Conservation (phyloP, 768 basidiomycete species). For the Amanita fuliginea region DNA sequence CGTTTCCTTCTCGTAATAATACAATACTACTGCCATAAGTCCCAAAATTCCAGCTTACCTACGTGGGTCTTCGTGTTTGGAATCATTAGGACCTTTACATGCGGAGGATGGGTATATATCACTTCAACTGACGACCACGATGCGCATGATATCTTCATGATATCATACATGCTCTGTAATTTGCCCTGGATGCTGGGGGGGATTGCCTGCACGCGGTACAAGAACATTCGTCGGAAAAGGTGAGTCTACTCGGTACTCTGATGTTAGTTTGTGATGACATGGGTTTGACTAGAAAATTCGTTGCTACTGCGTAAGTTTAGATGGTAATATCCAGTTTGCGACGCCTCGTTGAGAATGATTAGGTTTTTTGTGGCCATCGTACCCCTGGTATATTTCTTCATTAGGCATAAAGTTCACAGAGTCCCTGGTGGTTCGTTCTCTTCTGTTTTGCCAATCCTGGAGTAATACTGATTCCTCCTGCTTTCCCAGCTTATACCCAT, state of each 20-base stretch:
- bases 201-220: constrained; percentile 39
- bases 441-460: not conserved
- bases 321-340: not conserved
- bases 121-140: constrained; percentile 80
- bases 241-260: constrained; percentile 13
- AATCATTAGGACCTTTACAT: constrained; percentile 62
- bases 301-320: constrained; percentile 38
- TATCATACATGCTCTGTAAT: constrained; percentile 73
- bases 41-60: constrained; percentile 30
- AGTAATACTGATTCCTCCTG: not conserved
- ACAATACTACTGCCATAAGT: constrained; percentile 48
- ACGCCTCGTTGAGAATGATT: constrained; percentile 5
- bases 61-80: constrained; percentile 49
- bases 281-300: constrained; percentile 16
- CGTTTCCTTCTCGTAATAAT: constrained; percentile 57
- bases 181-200: constrained; percentile 85
- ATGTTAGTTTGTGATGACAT: not conserved
- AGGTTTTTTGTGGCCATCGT: constrained; percentile 66
- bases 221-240: constrained; percentile 42
- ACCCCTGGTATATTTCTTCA: constrained; percentile 75
- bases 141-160: constrained; percentile 81
- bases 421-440: constrained; percentile 62
- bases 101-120: constrained; percentile 90
- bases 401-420: constrained; percentile 73
- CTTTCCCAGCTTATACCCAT: constrained; percentile 59